phyloP scores from a whole-genome alignment of 192 early-diverging fungal species.

The Coemansia sp. region DNA sequence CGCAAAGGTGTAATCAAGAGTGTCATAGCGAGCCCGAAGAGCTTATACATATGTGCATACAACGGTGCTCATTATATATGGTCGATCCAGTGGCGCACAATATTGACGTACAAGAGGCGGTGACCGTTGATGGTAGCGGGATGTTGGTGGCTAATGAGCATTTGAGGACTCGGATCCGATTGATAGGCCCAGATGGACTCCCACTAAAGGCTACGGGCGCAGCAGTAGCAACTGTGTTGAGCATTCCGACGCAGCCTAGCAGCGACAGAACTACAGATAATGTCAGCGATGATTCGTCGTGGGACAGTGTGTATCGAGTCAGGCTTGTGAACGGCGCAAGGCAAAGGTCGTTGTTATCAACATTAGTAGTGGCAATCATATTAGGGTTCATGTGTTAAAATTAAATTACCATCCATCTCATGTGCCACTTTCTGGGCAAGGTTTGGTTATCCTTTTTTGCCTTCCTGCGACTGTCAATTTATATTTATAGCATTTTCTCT shows the following conservation, averaged over 20 bases:
- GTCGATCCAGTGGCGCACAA: slow-evolving; percentile 32
- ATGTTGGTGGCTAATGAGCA: slow-evolving; percentile 34
- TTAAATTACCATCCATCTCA: neutral
- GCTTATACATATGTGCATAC: slow-evolving; percentile 51
- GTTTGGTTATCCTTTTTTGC: neutral
- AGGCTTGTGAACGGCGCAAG: slow-evolving; percentile 24
- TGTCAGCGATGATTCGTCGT: neutral
- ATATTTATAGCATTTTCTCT: neutral
- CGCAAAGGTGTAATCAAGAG: slow-evolving; percentile 40
- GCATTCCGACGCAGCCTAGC: neutral
- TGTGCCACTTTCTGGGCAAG: neutral
- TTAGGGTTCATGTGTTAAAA: neutral
- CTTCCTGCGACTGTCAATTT: neutral
- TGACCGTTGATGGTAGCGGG: slow-evolving; percentile 11
- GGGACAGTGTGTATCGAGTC: slow-evolving; percentile 28
- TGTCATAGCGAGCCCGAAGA: slow-evolving; percentile 43
- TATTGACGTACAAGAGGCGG: slow-evolving; percentile 11
- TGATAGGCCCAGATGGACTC: slow-evolving; percentile 55
- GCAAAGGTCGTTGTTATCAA: neutral
- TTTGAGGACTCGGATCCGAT: slow-evolving; percentile 32
- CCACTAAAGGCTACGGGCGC: slow-evolving; percentile 21
- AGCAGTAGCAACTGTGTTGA: neutral
- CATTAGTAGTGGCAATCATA: neutral
- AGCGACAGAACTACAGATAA: neutral
- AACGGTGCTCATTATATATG: slow-evolving; percentile 48